Percentiles rank a stretch among this genome's conserved stretches.
Conservation (phyloP, 176 grass and related monocot genomes). For the Thinopyrum elongatum region DNA sequence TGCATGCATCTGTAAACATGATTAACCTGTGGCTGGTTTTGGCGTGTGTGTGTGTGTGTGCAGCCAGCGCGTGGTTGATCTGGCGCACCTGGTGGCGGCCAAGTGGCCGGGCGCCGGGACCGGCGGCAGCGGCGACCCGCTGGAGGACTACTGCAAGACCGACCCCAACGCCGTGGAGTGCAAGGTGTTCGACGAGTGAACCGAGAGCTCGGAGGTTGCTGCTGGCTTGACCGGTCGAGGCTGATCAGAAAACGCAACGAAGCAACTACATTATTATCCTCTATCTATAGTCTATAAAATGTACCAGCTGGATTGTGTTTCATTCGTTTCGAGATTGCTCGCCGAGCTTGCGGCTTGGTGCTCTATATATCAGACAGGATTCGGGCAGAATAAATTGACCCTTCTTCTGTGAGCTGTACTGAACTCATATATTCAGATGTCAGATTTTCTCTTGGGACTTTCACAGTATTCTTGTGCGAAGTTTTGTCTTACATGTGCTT, state of each 20-base stretch:
- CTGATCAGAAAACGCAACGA: constrained; percentile 12
- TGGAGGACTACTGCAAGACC: constrained; percentile 92
- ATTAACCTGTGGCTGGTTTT: not conserved
- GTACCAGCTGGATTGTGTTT: not conserved
- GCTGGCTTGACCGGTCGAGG: not conserved
- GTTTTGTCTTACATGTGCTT: not conserved
- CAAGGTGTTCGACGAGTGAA: constrained; percentile 78
- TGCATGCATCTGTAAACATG: not conserved
- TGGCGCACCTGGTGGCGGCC: constrained; percentile 87
- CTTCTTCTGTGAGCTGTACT: not conserved
- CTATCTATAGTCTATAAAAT: not conserved
- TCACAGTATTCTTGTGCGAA: not conserved
- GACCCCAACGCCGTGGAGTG: constrained; percentile 83
- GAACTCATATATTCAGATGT: not conserved
- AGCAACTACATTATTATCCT: not conserved
- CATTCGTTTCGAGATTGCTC: not conserved
- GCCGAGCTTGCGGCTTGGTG: not conserved
- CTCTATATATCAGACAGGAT: not conserved
- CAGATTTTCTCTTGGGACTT: not conserved
- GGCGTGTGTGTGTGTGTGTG: not conserved
- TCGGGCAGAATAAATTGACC: not conserved
- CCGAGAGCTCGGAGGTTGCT: not conserved
- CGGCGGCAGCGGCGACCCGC: constrained; percentile 71
- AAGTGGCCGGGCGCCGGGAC: constrained; percentile 63
- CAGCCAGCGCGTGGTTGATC: constrained; percentile 93